Evolutionary conservation across 495 filamentous ascomycete species (phyloP).

Genomic region (Pseudevernia furfuracea): DNA sequence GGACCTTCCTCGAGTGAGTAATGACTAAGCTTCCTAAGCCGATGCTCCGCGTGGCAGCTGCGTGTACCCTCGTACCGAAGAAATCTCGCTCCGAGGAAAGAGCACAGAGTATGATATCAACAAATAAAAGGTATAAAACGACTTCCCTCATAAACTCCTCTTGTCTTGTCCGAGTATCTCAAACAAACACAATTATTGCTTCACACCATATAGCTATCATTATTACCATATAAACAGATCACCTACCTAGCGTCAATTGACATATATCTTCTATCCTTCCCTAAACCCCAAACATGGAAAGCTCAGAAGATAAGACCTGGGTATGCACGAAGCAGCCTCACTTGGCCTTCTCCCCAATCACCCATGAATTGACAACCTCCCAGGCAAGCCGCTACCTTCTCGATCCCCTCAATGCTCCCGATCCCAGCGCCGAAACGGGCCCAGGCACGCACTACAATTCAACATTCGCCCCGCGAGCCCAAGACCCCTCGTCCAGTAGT

Average conservation of each 20-base stretch:
- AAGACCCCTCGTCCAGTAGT: slow-evolving; percentile 15
- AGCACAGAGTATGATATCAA: no score
- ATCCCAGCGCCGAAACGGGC: slow-evolving; percentile 47
- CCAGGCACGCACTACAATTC: slow-evolving; percentile 41
- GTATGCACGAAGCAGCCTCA: slow-evolving; percentile 20
- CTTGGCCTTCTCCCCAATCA: background rate
- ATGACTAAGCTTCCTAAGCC: background rate
- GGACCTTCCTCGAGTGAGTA: no score
- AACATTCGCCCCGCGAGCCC: slow-evolving; percentile 20
- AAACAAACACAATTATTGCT: no score
- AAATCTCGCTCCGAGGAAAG: no score
- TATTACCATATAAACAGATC: no score
- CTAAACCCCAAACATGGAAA: slow-evolving; percentile 27
- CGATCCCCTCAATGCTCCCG: slow-evolving; percentile 48
- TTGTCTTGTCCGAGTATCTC: no score
- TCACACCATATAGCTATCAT: no score
- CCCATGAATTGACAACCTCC: slow-evolving; percentile 4
- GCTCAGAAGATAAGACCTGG: slow-evolving; percentile 34
- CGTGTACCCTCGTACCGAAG: background rate
- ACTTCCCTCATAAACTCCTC: no score
- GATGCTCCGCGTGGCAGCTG: background rate
- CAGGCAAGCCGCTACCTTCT: slow-evolving; percentile 47
- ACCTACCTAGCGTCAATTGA: background rate
- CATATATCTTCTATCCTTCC: background rate
- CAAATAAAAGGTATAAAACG: no score